Evolutionary conservation across 306 rosid genomes (phyloP), one percentile per base, ranked within the genome.

Genomic region (Quercus rubra): DNA sequence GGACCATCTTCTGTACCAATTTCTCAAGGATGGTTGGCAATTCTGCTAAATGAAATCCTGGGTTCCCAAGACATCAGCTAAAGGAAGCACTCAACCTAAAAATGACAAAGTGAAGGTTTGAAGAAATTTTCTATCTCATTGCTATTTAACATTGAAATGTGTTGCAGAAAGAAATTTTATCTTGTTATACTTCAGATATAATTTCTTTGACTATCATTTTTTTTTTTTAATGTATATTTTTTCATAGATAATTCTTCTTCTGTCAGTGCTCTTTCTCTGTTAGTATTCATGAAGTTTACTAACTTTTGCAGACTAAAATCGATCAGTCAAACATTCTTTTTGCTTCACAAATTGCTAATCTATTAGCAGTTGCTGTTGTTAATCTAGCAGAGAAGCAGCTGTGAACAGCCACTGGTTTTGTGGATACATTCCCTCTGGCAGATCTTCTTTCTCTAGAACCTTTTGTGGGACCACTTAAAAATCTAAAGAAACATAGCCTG

Each of bases 1-100:
- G 97, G 98, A 71, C 93, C 97, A 73, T 55, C 73, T 69, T 84
- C 92, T 21, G 81, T 93, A 75, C 97, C 96, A 10, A 83, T 91
- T 79, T 92, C 99, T 79, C 98, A 92, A 85, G 99, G 92, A 62
- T 92, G 99, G 99, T 82, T 95, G 74, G 93, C 91, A 78, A 74
- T 91, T 80, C 82, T 95, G 56, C 86, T 95, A 75, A 83, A 82
- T 72, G 96, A 92, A 86, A 86, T 85, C 62, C 88, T 84, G 52
- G 85, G 77, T 49, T 85, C 89, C 74, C 79, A 90, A 90, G 85
- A 88, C 88, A 82, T 84, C 83, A 78, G 89, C 75, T 74, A 95
- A 92, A 78, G 92, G 87, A 85, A 81, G 68, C 66, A 74, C 70
- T 82, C 92, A 85, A 74, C 92, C 90, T 49, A 86, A 87, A 81